Evolutionary conservation across 1,139 yeast species (phyloP).

Genomic region (Geotrichum phurueaensis): DNA sequence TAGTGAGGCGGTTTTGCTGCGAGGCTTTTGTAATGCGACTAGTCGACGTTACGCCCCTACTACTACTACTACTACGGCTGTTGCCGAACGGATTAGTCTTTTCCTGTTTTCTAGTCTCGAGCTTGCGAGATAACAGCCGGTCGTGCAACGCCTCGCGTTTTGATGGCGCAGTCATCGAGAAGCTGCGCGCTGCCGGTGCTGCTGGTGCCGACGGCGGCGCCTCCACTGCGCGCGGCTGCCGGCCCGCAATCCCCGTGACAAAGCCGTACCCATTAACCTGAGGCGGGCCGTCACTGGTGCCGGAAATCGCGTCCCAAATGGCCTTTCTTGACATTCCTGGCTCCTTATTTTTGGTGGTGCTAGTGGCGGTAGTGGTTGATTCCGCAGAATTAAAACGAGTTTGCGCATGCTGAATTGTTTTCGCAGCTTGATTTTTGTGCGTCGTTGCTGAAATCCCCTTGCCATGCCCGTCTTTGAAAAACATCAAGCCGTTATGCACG

Average conservation of each 20-base stretch:
- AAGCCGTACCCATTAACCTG: slow-evolving; percentile 21
- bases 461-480: slow-evolving; percentile 19
- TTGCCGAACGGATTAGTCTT: background rate
- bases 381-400: slow-evolving; percentile 17
- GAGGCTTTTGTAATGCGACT: background rate
- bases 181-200: background rate
- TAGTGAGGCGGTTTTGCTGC: background rate
- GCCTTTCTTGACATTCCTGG: background rate
- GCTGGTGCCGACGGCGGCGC: background rate
- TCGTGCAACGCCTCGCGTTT: slow-evolving; percentile 19
- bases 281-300: background rate
- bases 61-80: no score
- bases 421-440: slow-evolving; percentile 12
- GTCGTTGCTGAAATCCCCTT: slow-evolving; percentile 11
- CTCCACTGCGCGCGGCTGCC: background rate
- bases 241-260: slow-evolving; percentile 16
- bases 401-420: slow-evolving; percentile 20
- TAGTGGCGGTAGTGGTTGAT: background rate
- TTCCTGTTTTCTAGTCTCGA: slow-evolving; percentile 15
- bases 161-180: slow-evolving; percentile 20
- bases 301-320: background rate
- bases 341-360: background rate
- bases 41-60: background rate
- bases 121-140: slow-evolving; percentile 17
- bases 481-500: slow-evolving; percentile 27